Evolutionary conservation across 2,329 filamentous ascomycete genomes (phyloP).

Genomic region (Trichoderma oligosporum): DNA sequence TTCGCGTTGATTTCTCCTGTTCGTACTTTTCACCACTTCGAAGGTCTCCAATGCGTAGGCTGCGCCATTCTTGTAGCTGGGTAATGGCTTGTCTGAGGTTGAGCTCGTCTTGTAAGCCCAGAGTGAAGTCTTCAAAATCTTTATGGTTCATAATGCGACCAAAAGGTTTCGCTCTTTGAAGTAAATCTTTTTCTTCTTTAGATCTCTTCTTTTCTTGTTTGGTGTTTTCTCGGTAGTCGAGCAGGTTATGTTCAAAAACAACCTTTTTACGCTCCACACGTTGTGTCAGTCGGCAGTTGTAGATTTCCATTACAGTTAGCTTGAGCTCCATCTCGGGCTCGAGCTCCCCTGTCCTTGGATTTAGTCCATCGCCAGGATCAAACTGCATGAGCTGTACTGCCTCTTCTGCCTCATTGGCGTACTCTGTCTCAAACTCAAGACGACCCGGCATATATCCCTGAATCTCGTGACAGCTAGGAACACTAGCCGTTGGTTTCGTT

Average conservation of each 20-base stretch:
- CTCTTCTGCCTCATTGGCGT: conserved; percentile 96
- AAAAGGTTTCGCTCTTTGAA: conserved; percentile 94
- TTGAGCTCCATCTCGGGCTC: conserved; percentile 98
- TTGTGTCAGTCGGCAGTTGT: conserved; percentile 86
- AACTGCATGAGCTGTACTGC: conserved; percentile 98
- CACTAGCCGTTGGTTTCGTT: conserved; percentile 92
- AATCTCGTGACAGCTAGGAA: conserved; percentile 94
- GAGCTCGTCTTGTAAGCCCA: conserved; percentile 83
- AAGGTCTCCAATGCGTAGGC: conserved; percentile 77
- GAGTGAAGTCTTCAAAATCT: conserved; percentile 82
- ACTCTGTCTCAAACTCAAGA: conserved; percentile 94
- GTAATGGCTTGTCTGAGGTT: conserved; percentile 84
- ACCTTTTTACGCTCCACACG: conserved; percentile 94
- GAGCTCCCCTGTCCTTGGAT: conserved; percentile 75
- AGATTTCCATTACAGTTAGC: conserved; percentile 96
- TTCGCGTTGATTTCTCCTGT: conserved; percentile 73
- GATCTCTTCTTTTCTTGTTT: conserved; percentile 90
- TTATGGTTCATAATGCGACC: conserved; percentile 93
- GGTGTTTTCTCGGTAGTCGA: conserved; percentile 90
- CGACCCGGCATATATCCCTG: conserved; percentile 98
- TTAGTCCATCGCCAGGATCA: conserved; percentile 89
- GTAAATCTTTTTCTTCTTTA: conserved; percentile 86
- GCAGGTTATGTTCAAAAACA: conserved; percentile 88
- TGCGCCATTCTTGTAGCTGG: conserved; percentile 92
- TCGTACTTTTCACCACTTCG: conserved; percentile 90